Percentiles rank a stretch among this genome's conserved stretches.
phyloP scores from a whole-genome alignment of 2,329 filamentous ascomycete genomes.

The Stemphylium beticola region DNA sequence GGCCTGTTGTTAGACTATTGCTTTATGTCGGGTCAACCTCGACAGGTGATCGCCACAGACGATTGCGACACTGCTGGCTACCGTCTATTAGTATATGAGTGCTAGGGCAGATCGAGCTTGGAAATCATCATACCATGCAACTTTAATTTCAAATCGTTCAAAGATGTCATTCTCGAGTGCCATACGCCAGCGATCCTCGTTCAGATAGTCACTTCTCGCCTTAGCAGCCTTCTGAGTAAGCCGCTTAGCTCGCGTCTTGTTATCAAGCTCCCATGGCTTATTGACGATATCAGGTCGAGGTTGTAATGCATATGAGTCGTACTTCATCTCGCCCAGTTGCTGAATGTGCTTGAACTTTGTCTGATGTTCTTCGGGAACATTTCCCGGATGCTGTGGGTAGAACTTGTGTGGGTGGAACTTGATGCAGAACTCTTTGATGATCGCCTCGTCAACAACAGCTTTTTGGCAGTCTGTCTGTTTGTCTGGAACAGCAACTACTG shows the following conservation, averaged over 20 bases:
- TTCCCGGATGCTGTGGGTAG: neutral
- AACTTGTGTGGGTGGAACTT: neutral
- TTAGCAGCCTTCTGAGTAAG: neutral
- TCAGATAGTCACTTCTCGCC: conserved; percentile 1
- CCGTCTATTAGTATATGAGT: neutral
- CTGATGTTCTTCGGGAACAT: conserved; percentile 17
- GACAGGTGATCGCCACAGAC: neutral
- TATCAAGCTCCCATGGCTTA: conserved; percentile 18
- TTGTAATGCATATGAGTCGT: conserved; percentile 9
- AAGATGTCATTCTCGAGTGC: conserved; percentile 18
- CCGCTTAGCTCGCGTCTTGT: conserved; percentile 12
- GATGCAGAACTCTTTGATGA: conserved; percentile 1
- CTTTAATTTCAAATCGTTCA: conserved; percentile 26
- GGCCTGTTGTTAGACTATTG: conserved; percentile 12
- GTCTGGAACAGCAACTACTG: neutral
- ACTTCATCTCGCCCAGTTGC: conserved; percentile 12
- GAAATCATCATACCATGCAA: conserved; percentile 22
- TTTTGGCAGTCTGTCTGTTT: neutral
- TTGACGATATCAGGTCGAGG: conserved; percentile 9
- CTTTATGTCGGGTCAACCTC: conserved; percentile 8
- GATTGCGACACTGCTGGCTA: conserved; percentile 1
- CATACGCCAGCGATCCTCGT: conserved; percentile 22
- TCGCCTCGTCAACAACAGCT: neutral
- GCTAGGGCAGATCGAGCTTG: conserved; percentile 1
- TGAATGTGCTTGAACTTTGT: conserved; percentile 20